Evolutionary conservation across 192 early-diverging fungal species (phyloP), one percentile per base, ranked within the genome.

Genomic region (Backusella circina): DNA sequence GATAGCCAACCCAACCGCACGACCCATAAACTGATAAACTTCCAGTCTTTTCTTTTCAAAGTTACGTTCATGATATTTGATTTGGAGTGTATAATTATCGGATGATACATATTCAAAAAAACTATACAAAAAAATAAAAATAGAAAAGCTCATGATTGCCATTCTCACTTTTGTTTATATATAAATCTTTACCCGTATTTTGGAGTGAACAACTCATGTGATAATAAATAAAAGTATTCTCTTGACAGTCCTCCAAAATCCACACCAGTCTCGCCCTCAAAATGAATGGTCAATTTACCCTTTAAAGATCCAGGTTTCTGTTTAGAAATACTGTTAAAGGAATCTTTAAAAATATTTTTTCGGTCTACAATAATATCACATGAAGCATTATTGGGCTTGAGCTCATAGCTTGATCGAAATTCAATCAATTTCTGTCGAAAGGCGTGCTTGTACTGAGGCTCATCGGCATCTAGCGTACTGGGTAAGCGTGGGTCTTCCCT

Each of bases 191-290:
- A 57, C 54, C 54, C 77, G 21, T 77, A 81, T 81, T 92, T 89
- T 26, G 97, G 97, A 83, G 97, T 96, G 85, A 99, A 99, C 95
- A 99, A 95, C 81, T 97, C 96, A 83, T 99, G 95, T 32, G 95
- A 97, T 44, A 99, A 86, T 79, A 98, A 82, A 87, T 96, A 99
- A 88, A 99, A 99, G 84, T 94, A 99, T 81, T 99, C 97, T 85
- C 93, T 90, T 18, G 96, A 97, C 66, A 99, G 86, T 80, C 97
- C 97, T 75, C 97, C 97, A 79, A 98, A 99, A 88, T 99, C 97
- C 21, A 99, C 85, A 15, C 97, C 97, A 81, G 98, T 96, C 78
- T 99, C 97, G 65, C 96, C 96, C 74, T 96, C 95, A 78, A 99
- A 99, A n/a, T n/a, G n/a, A n/a, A n/a, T n/a, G n/a, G n/a, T n/a